Percentiles rank a stretch among this genome's conserved stretches.
These are phyloP conservation scores for Malassezia japonica DNA, from an alignment of 1,284 basidiomycete genomes.

Conservation along the genomic window DNA sequence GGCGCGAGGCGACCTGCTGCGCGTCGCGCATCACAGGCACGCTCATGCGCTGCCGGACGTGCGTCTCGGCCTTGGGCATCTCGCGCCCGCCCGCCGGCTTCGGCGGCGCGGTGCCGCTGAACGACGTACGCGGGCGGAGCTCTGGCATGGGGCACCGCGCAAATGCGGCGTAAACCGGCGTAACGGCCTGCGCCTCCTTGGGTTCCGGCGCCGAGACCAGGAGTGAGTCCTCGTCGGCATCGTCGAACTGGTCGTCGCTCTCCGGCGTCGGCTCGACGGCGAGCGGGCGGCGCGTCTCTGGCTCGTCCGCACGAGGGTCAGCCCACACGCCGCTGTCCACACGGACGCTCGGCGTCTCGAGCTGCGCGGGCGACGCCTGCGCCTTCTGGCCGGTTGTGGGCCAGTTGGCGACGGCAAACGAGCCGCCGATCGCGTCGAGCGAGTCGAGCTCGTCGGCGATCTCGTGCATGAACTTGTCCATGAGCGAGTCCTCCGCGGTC, in stretches of 20 bases:
- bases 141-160: not conserved
- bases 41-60: not conserved
- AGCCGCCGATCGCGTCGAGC: slow-evolving; percentile 49
- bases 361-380: not conserved
- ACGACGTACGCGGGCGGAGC: not conserved
- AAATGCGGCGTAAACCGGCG: slow-evolving; percentile 17
- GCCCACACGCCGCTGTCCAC: slow-evolving; percentile 1
- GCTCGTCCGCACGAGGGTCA: not conserved
- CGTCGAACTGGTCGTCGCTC: slow-evolving; percentile 49
- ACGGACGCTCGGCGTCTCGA: not conserved
- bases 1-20: not conserved
- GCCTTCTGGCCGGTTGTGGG: not conserved
- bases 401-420: slow-evolving; percentile 2
- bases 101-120: not conserved
- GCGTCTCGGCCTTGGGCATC: slow-evolving; percentile 3
- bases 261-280: not conserved
- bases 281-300: not conserved
- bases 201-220: slow-evolving; percentile 45
- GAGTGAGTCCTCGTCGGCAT: slow-evolving; percentile 53
- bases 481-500: slow-evolving; percentile 54
- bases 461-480: slow-evolving; percentile 70
- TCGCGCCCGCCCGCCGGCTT: slow-evolving; percentile 12
- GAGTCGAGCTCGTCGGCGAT: slow-evolving; percentile 68
- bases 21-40: not conserved
- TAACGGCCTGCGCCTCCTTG: not conserved